Base-by-base conservation (phyloP, 768 basidiomycete genomes). In the Cyathus striatus region DNA sequence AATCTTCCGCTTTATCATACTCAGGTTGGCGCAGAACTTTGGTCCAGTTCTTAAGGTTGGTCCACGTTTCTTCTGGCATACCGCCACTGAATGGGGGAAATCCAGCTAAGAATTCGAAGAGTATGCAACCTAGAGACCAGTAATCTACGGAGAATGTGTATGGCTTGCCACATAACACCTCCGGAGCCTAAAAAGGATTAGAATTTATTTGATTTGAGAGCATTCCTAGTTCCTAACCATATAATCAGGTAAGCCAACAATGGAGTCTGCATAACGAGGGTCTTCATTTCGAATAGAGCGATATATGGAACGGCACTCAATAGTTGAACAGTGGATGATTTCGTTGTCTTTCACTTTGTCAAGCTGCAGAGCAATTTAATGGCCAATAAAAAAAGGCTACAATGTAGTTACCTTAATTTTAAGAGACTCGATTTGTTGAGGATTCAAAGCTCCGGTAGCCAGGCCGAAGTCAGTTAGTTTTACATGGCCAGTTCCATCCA, bases 61-160 rank as follows among this genome's bases (percentile, higher is more conserved):
- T 91, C 96, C 96, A 99, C 0, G 96, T 99, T 64, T 99, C 96
- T 51, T 99, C 93, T 0, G 93, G 88, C 0, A 87, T 92, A 30
- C 86, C 80, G 14, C 96, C 96, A 37, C 90, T 96, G 69, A 99
- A 99, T 2, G 96, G 96, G 10, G 96, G 96, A 67, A 96, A 99
- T 21, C 96, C 95, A 1, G 91, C 88, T 13, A 95, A 71, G 62
- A 95, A 94, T 68, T 99, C 96, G 66, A 97, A 99, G 20, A 99
- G 69, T 53, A 99, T 98, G 62, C 96, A 98, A 5, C 96, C 96
- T 6, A 99, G 76, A 1, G 92, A 95, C 96, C 96, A 98, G 54
- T 88, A 98, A 65, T 99, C 96, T 38, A 98, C 96, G 0, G 90
- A 90, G 62, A 87, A 97, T 1, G 86, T 86, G 64, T 99, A 99